Percentiles rank a stretch among this genome's conserved stretches.
Conservation (phyloP, 768 basidiomycete genomes). For the Tylopilus balloui region DNA sequence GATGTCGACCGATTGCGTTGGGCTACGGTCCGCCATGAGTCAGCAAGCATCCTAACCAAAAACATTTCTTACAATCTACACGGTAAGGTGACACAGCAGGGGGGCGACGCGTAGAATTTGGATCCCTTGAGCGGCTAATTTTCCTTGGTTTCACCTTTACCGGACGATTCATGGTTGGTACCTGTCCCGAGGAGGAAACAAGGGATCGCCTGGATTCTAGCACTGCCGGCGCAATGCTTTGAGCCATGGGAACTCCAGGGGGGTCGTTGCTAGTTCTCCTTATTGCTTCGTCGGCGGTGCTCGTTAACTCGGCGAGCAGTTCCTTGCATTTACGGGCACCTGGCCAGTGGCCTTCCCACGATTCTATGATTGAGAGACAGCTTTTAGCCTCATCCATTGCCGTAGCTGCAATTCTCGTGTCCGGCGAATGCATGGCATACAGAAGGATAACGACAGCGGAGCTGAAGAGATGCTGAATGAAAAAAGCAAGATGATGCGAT, state of each 20-base stretch:
- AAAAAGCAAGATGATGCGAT: conserved; percentile 84
- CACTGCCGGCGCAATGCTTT: conserved; percentile 30
- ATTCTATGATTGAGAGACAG: conserved; percentile 64
- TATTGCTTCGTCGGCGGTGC: conserved; percentile 67
- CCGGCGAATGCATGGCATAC: conserved; percentile 80
- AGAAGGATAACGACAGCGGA: conserved; percentile 82
- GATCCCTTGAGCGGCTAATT: conserved; percentile 58
- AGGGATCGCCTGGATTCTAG: conserved; percentile 56
- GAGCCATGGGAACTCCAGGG: conserved; percentile 24
- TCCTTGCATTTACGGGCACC: conserved; percentile 86
- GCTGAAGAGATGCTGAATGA: conserved; percentile 86
- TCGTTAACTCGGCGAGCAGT: conserved; percentile 63
- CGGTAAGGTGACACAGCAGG: conserved; percentile 62
- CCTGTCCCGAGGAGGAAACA: conserved; percentile 37
- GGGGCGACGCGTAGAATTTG: conserved; percentile 48
- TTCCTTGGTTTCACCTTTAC: conserved; percentile 49
- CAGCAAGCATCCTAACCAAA: conserved; percentile 10
- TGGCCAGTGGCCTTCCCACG: conserved; percentile 85
- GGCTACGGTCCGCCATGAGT: conserved; percentile 33
- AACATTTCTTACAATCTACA: conserved; percentile 50
- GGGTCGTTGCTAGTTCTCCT: conserved; percentile 24
- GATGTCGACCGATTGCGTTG: conserved; percentile 74
- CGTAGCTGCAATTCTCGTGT: conserved; percentile 55
- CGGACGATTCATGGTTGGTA: conserved; percentile 44
- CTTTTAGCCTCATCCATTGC: conserved; percentile 83